phyloP scores from a whole-genome alignment of 176 grass and related monocot species.

The Cenchrus purpureus region DNA sequence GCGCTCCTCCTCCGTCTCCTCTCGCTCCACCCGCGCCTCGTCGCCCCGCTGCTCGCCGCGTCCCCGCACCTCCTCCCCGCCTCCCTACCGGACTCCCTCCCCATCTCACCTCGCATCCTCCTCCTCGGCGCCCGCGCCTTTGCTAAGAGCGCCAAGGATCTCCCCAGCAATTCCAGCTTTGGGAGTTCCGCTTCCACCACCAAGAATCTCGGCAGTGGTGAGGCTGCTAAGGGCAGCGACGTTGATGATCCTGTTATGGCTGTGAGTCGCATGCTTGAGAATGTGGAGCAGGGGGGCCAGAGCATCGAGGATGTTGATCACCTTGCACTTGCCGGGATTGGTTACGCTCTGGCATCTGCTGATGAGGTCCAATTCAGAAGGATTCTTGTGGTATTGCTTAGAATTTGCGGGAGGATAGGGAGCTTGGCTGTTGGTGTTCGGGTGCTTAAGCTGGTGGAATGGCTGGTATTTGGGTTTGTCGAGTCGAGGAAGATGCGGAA shows the following conservation, averaged over 20 bases:
- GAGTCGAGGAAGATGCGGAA: slow-evolving; percentile 57
- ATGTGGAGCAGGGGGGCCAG: slow-evolving; percentile 17
- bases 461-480: slow-evolving; percentile 64
- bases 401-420: slow-evolving; percentile 44
- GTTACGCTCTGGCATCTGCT: slow-evolving; percentile 54
- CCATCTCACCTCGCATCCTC: slow-evolving; percentile 36
- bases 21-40: slow-evolving; percentile 48
- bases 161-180: not conserved
- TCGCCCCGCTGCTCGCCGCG: slow-evolving; percentile 56
- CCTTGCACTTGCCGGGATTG: slow-evolving; percentile 61
- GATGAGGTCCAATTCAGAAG: slow-evolving; percentile 40
- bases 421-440: slow-evolving; percentile 51
- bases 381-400: slow-evolving; percentile 49
- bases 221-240: not conserved
- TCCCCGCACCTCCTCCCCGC: slow-evolving; percentile 38
- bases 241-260: slow-evolving; percentile 20
- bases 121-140: slow-evolving; percentile 54
- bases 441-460: slow-evolving; percentile 76
- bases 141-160: slow-evolving; percentile 24
- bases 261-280: slow-evolving; percentile 27
- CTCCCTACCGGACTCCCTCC: slow-evolving; percentile 32
- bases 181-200: not conserved
- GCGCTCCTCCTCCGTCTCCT: slow-evolving; percentile 57
- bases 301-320: slow-evolving; percentile 31
- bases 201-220: slow-evolving; percentile 12